Evolutionary conservation across 768 basidiomycete genomes (phyloP), one percentile per base, ranked within the genome.

Genomic region (Lactifluus piperatus): DNA sequence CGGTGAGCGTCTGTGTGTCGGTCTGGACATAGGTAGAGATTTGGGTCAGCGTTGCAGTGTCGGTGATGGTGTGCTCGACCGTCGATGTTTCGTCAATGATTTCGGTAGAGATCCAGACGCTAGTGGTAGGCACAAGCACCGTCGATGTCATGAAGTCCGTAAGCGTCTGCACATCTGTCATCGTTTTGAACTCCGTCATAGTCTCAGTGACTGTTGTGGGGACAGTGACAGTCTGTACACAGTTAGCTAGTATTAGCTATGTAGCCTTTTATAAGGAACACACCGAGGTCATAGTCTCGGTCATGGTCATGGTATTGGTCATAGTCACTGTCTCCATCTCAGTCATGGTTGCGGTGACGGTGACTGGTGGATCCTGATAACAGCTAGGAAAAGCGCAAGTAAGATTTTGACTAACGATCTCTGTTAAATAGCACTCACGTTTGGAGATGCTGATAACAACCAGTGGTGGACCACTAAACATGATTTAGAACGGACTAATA

Each of bases 101-200:
- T 73, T 71, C 65, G 60, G 76, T 76, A 32, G 63, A 85, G 39
- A 83, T 77, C 78, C 79, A 86, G 49, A 85, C 76, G 48, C 79
- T 77, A 13, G 84, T 86, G 27, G 85, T 86, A 48, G 83, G 83
- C 44, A 81, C 73, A 34, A 80, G 71, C 69, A 81, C 70, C 24
- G 80, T 74, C 7, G 79, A 79, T 3, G 82, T 83, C 64, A 67
- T 62, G 43, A 65, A 45, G 48, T 68, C 63, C 13, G 71, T 65
- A 30, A 16, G 41, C 3, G 64, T 65, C 30, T 60, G 34, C 16
- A 53, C 1, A 24, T 64, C 64, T 16, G 62, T 71, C 63, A 26
- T 24, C 24, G 68, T 67, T 34, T 51, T 41, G 22, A 65, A 55
- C 6, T 63, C 26, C 18, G 65, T 66, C 30, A 69, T 62, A 20